Conservation (phyloP, 345 rosid species). For the Arabidopsis thaliana region DNA sequence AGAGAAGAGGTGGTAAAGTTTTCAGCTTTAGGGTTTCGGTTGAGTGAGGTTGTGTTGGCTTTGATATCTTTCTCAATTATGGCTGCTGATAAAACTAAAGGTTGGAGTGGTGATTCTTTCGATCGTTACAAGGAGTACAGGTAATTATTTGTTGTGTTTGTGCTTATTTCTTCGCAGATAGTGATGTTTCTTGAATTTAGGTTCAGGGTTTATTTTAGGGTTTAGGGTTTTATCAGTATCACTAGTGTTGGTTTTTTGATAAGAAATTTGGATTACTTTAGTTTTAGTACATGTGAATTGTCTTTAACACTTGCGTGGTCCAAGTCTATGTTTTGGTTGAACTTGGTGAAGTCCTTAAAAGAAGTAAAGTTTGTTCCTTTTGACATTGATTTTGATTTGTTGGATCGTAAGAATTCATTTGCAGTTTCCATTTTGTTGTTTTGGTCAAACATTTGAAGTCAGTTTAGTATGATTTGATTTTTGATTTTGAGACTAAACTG, state of each 20-base stretch:
- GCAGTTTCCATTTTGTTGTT: neutral
- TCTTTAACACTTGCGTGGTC: constrained; percentile 14
- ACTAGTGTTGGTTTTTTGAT: neutral
- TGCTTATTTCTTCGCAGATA: neutral
- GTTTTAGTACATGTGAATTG: constrained; percentile 1
- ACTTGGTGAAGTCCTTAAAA: neutral
- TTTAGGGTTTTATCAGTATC: constrained; percentile 18
- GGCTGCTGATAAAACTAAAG: constrained; percentile 96
- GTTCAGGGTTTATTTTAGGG: constrained; percentile 27
- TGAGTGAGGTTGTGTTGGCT: constrained; percentile 69
- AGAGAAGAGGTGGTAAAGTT: constrained; percentile 46
- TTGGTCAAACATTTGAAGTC: neutral
- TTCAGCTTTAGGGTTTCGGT: constrained; percentile 71
- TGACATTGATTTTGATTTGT: neutral
- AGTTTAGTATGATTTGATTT: neutral
- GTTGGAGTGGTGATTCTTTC: constrained; percentile 98
- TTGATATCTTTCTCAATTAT: constrained; percentile 90
- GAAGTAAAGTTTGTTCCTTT: neutral
- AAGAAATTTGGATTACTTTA: neutral
- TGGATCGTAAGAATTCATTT: neutral
- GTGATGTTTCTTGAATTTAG: constrained; percentile 9
- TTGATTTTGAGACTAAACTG: constrained; percentile 12
- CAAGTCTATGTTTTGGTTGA: constrained; percentile 9
- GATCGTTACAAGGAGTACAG: constrained; percentile 93
- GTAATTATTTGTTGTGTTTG: constrained; percentile 33